Base-by-base conservation (phyloP, 2,329 filamentous ascomycete genomes). In the Fusarium sp. region DNA sequence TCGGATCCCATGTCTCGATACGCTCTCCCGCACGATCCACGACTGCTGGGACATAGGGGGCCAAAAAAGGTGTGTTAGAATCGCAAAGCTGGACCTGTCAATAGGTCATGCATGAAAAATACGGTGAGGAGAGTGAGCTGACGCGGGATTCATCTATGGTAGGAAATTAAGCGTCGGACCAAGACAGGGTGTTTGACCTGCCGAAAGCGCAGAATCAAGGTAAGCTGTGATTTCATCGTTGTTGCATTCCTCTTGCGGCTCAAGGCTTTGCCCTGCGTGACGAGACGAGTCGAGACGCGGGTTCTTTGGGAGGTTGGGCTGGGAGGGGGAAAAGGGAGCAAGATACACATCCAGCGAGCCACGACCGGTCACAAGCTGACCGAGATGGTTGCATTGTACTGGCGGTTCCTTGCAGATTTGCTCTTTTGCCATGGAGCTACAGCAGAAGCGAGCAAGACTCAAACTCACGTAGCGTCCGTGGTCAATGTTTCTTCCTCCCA, bases 131-230 rank as follows among this genome's bases (percentile, higher is more conserved):
- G 37, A 58, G 52, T 63, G 63, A 70, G 62, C 75, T 76, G 65
- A 77, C 66, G 45, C 34, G 50, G 38, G 45, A 35, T 69, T 18
- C 34, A 18, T 24, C 35, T 24, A 59, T 59, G 64, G 29, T 79
- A 91, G 89, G 89, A 91, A 80, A 91, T 91, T 78, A 91, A 90
- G 80, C 86, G 89, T 70, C 87, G 89, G 76, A 91, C 89, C 56
- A 91, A 91, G 80, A 91, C 89, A 2, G 89, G 89, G n/a, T 91
- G 89, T 74, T 81, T 91, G 79, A 91, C 89, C 52, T 91, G 89
- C 81, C 87, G 89, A 66, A 90, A 90, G 78, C 86, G 89, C 75
- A 85, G 89, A 76, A 90, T 91, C 79, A 91, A 91, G 89, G 89
- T 90, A 82, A 80, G 88, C 67, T 68, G 66, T 64, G 58, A 75